A percentile compares a stretch with the other conserved stretches of the same genome.
Evolutionary conservation across 2,329 filamentous ascomycete species (phyloP).

Genomic region (Sporothrix curviconia): DNA sequence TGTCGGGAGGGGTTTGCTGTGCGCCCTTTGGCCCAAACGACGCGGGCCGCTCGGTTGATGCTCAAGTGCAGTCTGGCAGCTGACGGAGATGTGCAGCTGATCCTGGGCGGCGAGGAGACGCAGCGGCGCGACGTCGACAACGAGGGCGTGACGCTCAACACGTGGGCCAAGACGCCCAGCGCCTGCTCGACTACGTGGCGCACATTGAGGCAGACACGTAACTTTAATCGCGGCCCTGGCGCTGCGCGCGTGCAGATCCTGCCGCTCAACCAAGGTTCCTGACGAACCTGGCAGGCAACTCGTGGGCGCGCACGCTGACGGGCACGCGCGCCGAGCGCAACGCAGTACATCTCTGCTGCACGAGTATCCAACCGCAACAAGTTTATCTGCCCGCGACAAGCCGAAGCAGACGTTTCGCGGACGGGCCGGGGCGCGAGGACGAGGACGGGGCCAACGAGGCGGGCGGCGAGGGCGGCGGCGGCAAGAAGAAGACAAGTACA

Average conservation of each 20-base stretch:
- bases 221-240: slow-evolving; percentile 89
- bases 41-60: slow-evolving; percentile 94
- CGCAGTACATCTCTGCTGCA: slow-evolving; percentile 98
- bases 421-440: slow-evolving; percentile 64
- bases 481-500: slow-evolving; percentile 93
- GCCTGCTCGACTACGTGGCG: slow-evolving; percentile 85
- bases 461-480: slow-evolving; percentile 23
- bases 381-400: slow-evolving; percentile 98
- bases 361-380: slow-evolving; percentile 94
- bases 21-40: no score
- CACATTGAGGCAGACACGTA: slow-evolving; percentile 95
- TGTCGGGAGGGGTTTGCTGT: no score
- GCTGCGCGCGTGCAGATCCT: slow-evolving; percentile 83
- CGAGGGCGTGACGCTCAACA: slow-evolving; percentile 76
- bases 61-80: slow-evolving; percentile 95
- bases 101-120: slow-evolving; percentile 57
- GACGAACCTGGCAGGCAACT: slow-evolving; percentile 95
- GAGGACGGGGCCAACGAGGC: slow-evolving; percentile 65
- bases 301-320: slow-evolving; percentile 91
- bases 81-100: slow-evolving; percentile 96
- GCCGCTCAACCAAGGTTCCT: slow-evolving; percentile 87
- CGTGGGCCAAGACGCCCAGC: slow-evolving; percentile 75
- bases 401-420: slow-evolving; percentile 70
- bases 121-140: slow-evolving; percentile 79
- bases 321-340: slow-evolving; percentile 96